Evolutionary conservation across 1,284 basidiomycete species (phyloP).

Genomic region (Xerocomus nothofagi): DNA sequence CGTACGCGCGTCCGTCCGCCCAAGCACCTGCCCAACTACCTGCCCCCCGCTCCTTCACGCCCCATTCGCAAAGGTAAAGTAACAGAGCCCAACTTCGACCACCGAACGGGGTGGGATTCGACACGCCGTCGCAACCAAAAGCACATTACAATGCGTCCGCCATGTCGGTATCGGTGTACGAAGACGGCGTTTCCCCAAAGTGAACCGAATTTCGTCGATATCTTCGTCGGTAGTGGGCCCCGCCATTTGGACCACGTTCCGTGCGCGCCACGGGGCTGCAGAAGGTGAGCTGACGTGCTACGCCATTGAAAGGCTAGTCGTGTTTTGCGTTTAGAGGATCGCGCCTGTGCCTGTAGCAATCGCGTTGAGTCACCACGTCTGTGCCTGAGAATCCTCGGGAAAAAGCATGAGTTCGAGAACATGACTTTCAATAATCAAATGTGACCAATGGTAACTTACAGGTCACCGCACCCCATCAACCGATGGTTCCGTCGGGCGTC

Average conservation of each 20-base stretch:
- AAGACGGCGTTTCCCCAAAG: slow-evolving; percentile 18
- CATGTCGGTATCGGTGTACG: slow-evolving; percentile 7
- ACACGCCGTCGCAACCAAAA: slow-evolving; percentile 16
- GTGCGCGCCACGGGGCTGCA: background rate
- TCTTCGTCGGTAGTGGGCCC: slow-evolving; percentile 10
- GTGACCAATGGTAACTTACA: slow-evolving; percentile 6
- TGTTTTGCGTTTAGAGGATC: background rate
- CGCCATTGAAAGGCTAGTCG: background rate
- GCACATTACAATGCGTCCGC: background rate
- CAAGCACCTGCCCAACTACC: too few relatives aligned
- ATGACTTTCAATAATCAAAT: background rate
- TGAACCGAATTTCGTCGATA: background rate
- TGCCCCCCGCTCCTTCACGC: background rate
- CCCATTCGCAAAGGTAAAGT: background rate
- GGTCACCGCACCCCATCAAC: background rate
- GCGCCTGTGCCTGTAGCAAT: background rate
- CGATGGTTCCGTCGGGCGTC: background rate
- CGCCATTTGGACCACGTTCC: slow-evolving; percentile 24
- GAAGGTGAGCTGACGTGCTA: background rate
- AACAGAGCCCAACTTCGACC: slow-evolving; percentile 10
- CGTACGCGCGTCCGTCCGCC: too few relatives aligned
- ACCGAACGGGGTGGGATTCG: slow-evolving; percentile 1
- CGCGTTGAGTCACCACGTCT: background rate
- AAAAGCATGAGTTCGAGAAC: background rate
- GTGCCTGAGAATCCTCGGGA: background rate